These are phyloP conservation scores for Drechslerella coelobrocha DNA, from an alignment of 2,329 filamentous ascomycete species.

Conservation along the genomic window DNA sequence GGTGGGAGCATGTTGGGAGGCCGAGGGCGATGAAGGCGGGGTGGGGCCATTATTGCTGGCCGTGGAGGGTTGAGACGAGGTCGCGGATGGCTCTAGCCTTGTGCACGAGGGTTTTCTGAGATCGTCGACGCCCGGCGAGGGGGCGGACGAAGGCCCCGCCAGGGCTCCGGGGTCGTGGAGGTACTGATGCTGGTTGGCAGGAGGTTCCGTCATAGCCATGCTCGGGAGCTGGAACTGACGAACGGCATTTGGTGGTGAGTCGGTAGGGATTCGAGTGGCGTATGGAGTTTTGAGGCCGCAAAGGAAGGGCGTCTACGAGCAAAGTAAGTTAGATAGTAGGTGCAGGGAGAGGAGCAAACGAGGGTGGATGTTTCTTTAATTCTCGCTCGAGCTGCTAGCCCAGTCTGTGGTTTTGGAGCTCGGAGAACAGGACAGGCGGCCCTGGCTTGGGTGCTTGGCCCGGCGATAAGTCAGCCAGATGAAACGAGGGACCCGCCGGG, in stretches of 20 bases:
- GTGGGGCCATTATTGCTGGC: constrained; percentile 26
- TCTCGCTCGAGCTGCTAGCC: background rate
- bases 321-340: background rate
- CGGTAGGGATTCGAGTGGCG: background rate
- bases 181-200: constrained; percentile 21
- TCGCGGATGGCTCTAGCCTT: background rate
- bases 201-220: constrained; percentile 33
- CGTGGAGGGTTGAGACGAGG: background rate
- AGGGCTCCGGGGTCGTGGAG: constrained; percentile 16
- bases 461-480: too few relatives aligned
- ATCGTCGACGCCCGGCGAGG: constrained; percentile 13
- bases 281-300: too few relatives aligned
- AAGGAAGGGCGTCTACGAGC: too few relatives aligned
- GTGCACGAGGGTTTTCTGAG: constrained; percentile 6
- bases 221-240: constrained; percentile 7
- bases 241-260: constrained; percentile 19
- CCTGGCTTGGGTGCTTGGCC: too few relatives aligned
- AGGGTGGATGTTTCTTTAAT: background rate
- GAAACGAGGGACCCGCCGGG: too few relatives aligned
- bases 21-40: constrained; percentile 43
- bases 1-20: constrained; percentile 18
- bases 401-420: background rate
- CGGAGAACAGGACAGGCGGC: background rate
- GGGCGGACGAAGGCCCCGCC: constrained; percentile 27
- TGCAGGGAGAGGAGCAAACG: background rate